These are phyloP conservation scores for Jatropha podagrica DNA, from an alignment of 441 rosid genomes.

Conservation along the genomic window DNA sequence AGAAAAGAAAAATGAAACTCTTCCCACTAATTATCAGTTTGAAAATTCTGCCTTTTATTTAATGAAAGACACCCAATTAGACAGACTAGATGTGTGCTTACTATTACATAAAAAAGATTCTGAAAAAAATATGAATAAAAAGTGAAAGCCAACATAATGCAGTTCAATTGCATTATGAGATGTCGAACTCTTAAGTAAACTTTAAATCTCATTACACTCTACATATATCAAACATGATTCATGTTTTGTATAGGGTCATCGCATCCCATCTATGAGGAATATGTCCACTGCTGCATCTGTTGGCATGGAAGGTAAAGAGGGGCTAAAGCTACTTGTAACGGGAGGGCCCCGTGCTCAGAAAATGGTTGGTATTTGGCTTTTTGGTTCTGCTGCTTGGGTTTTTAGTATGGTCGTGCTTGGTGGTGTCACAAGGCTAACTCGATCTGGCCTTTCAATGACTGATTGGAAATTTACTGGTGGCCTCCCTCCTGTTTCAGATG, in stretches of 20 bases:
- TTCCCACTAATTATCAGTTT: background rate
- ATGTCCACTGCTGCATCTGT: slow-evolving; percentile 53
- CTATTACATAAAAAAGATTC: background rate
- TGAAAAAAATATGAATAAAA: too few relatives aligned
- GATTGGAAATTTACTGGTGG: slow-evolving; percentile 90
- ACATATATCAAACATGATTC: background rate
- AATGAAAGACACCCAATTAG: background rate
- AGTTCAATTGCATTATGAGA: background rate
- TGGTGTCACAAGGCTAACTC: slow-evolving; percentile 77
- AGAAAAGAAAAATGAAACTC: background rate
- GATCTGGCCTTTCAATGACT: slow-evolving; percentile 96
- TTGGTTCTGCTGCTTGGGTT: slow-evolving; percentile 93
- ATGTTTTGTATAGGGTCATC: slow-evolving; percentile 44
- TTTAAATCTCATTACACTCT: background rate
- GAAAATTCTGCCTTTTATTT: background rate
- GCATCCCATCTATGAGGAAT: slow-evolving; percentile 42
- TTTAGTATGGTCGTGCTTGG: slow-evolving; percentile 93
- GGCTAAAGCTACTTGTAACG: slow-evolving; percentile 64
- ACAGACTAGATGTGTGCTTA: background rate
- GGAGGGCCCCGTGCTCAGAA: slow-evolving; percentile 88
- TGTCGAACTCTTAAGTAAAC: background rate
- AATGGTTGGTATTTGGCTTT: slow-evolving; percentile 90
- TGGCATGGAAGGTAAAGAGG: slow-evolving; percentile 53
- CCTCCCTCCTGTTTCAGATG: slow-evolving; percentile 80
- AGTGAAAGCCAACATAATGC: background rate